phyloP scores from a whole-genome alignment of 768 basidiomycete species.

The Rhizopogon vesiculosus region DNA sequence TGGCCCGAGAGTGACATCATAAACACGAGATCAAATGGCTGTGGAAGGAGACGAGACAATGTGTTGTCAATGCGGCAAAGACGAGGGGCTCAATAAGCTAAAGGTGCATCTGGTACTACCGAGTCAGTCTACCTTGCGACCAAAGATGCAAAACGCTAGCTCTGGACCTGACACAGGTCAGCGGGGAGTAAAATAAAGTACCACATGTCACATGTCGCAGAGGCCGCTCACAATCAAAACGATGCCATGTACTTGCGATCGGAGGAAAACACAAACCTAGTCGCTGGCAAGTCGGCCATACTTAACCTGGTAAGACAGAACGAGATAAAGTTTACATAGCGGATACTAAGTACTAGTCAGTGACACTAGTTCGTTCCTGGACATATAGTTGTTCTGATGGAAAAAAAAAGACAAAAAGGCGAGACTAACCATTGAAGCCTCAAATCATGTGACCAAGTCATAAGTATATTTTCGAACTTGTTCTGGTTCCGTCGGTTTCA shows the following conservation, averaged over 20 bases:
- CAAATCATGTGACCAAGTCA: no score
- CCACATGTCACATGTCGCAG: no score
- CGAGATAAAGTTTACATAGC: no score
- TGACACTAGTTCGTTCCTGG: no score
- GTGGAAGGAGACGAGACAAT: not conserved
- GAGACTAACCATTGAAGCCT: no score
- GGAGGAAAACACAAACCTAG: not conserved
- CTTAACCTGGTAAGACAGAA: no score
- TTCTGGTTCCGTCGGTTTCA: not conserved
- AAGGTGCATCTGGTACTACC: no score
- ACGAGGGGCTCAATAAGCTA: not conserved
- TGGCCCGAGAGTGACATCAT: not conserved
- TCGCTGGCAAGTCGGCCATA: not conserved
- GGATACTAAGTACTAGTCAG: no score
- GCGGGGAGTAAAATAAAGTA: not conserved
- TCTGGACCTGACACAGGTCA: not conserved
- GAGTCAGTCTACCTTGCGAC: no score
- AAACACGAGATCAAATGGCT: not conserved
- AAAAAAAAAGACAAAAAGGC: no score
- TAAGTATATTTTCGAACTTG: not conserved
- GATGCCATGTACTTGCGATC: not conserved
- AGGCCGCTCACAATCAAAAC: not conserved
- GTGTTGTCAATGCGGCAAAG: not conserved
- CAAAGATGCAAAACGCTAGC: not conserved
- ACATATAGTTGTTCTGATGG: not conserved